Evolutionary conservation across 345 rosid genomes (phyloP).

Genomic region (Nasturtium officinale): DNA sequence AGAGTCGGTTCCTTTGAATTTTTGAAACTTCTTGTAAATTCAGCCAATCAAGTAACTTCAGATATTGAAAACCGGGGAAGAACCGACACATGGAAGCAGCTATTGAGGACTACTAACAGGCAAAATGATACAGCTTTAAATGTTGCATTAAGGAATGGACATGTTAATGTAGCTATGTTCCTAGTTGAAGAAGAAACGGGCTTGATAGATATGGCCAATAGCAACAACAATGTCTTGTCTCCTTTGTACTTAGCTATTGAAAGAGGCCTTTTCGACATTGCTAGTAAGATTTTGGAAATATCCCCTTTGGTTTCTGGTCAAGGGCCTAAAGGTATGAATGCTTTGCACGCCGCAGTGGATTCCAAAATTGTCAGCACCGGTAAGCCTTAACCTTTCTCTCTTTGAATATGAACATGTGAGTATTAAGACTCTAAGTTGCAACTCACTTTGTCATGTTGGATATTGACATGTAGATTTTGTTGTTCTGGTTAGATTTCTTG

Average conservation of each 20-base stretch:
- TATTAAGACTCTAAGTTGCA: neutral
- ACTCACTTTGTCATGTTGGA: neutral
- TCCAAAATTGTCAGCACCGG: constrained; percentile 8
- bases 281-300: constrained; percentile 8
- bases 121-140: constrained; percentile 34
- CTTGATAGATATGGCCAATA: constrained; percentile 15
- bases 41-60: neutral
- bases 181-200: constrained; percentile 26
- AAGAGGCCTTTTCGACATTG: constrained; percentile 27
- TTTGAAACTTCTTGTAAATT: constrained; percentile 9
- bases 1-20: constrained; percentile 37
- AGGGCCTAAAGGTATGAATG: constrained; percentile 34
- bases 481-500: constrained; percentile 22
- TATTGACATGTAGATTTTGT: neutral
- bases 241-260: constrained; percentile 44
- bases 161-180: constrained; percentile 28
- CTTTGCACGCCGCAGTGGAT: constrained; percentile 31
- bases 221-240: neutral
- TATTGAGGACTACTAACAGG: constrained; percentile 34
- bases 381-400: neutral
- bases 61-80: constrained; percentile 24
- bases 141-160: constrained; percentile 39
- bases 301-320: constrained; percentile 3
- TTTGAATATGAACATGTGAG: too few species aligned
- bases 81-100: constrained; percentile 2